Evolutionary conservation across 2,329 filamentous ascomycete species (phyloP).

Genomic region (Calycina herbarum): DNA sequence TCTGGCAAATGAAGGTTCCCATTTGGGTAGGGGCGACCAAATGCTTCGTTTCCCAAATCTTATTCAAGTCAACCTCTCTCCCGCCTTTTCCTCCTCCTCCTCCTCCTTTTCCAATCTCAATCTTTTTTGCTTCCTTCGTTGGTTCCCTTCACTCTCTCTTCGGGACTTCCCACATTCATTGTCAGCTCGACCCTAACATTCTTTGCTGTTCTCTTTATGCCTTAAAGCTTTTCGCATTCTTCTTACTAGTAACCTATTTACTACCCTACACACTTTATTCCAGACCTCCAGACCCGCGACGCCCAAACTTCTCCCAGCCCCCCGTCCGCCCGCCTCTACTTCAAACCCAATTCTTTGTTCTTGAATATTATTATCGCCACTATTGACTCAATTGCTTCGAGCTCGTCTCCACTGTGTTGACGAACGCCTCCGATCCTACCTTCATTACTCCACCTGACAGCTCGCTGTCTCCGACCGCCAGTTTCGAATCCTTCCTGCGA

Average conservation of each 20-base stretch:
- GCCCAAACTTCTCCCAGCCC: conserved; percentile 25
- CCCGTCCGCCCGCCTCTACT: conserved; percentile 29
- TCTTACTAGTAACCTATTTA: conserved; percentile 8
- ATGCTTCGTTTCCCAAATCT: neutral
- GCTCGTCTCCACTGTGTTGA: neutral
- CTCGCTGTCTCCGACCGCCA: neutral
- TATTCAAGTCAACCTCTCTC: conserved; percentile 2
- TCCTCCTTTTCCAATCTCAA: neutral
- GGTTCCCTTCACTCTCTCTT: conserved; percentile 6
- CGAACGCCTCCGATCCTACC: neutral
- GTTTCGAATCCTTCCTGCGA: neutral
- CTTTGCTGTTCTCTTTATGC: conserved; percentile 28
- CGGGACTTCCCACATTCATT: neutral
- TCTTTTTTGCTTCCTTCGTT: conserved; percentile 9
- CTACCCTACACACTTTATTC: conserved; percentile 26
- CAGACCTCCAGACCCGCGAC: conserved; percentile 13
- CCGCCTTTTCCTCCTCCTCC: conserved; percentile 1
- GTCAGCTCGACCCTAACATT: conserved; percentile 9
- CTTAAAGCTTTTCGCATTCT: conserved; percentile 18
- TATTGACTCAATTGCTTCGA: neutral
- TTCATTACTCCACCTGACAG: neutral
- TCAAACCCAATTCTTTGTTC: conserved; percentile 40
- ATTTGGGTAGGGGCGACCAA: no score
- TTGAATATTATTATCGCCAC: conserved; percentile 24
- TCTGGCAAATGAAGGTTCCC: no score